Conservation (phyloP, 495 filamentous ascomycete species). For the Tuber indicum region DNA sequence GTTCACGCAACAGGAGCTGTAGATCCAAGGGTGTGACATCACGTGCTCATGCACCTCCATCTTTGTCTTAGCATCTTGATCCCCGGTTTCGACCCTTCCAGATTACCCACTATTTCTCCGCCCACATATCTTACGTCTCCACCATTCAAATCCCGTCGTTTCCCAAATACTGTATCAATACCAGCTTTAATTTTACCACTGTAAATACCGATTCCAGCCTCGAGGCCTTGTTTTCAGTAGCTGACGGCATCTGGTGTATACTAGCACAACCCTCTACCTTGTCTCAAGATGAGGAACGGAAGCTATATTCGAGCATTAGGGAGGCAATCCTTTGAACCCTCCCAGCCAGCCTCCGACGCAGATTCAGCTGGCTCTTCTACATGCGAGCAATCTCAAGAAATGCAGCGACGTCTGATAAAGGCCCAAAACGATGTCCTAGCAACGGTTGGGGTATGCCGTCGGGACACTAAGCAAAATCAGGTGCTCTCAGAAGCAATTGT, state of each 20-base stretch:
- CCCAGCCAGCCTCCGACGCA: constrained; percentile 23
- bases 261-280: background rate
- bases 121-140: background rate
- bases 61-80: background rate
- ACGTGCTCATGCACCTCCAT: background rate
- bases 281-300: constrained; percentile 36
- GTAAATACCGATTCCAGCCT: background rate
- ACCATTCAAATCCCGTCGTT: background rate
- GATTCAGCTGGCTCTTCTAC: constrained; percentile 23
- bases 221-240: background rate
- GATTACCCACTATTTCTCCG: background rate
- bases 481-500: constrained; percentile 32
- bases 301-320: constrained; percentile 40
- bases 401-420: constrained; percentile 35
- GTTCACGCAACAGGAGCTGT: background rate
- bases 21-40: background rate
- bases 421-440: constrained; percentile 42
- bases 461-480: constrained; percentile 32
- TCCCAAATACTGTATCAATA: background rate
- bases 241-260: background rate
- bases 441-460: constrained; percentile 40
- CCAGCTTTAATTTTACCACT: background rate
- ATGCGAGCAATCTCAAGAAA: constrained; percentile 37
- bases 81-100: background rate
- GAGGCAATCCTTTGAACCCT: constrained; percentile 41